These are phyloP conservation scores for Colletotrichum lindemuthianum DNA, from an alignment of 2,329 filamentous ascomycete genomes.

Conservation along the genomic window DNA sequence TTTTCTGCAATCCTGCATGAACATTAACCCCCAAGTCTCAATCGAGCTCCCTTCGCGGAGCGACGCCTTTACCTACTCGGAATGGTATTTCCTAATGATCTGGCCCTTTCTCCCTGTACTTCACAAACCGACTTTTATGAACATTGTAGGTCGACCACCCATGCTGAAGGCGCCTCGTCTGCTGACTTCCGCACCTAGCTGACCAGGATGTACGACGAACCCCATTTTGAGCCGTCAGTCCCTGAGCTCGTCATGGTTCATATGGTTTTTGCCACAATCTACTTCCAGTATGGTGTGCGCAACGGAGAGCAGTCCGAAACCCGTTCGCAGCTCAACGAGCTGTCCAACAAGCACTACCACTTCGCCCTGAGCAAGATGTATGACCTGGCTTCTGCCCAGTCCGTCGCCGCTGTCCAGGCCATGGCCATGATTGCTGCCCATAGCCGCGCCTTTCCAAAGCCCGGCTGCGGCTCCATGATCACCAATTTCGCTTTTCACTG, in stretches of 20 bases:
- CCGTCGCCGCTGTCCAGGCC: conserved; percentile 76
- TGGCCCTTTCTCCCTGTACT: conserved; percentile 79
- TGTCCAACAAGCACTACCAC: conserved; percentile 82
- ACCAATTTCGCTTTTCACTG: conserved; percentile 71
- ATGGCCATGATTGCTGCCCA: conserved; percentile 77
- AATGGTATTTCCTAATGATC: conserved; percentile 80
- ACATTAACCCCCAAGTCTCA: conserved; percentile 65
- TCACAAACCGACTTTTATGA: conserved; percentile 79
- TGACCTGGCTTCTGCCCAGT: conserved; percentile 69
- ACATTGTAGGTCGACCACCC: conserved; percentile 61
- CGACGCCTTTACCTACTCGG: conserved; percentile 74
- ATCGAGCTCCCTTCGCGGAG: conserved; percentile 71
- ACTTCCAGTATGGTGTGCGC: conserved; percentile 79
- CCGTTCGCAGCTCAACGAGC: conserved; percentile 65
- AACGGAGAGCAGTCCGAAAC: conserved; percentile 68
- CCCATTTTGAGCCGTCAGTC: conserved; percentile 67
- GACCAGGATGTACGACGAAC: conserved; percentile 75
- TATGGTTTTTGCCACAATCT: conserved; percentile 82
- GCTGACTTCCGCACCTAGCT: conserved; percentile 52
- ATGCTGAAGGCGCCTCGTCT: background rate
- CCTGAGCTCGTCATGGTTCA: conserved; percentile 78
- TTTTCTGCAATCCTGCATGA: conserved; percentile 73
- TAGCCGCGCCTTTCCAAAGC: conserved; percentile 81
- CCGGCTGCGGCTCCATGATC: conserved; percentile 77
- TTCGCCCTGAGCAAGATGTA: conserved; percentile 77